Percentiles rank a stretch among this genome's conserved stretches.
Conservation (phyloP, 768 basidiomycete species). For the Lactarius hengduanensis region DNA sequence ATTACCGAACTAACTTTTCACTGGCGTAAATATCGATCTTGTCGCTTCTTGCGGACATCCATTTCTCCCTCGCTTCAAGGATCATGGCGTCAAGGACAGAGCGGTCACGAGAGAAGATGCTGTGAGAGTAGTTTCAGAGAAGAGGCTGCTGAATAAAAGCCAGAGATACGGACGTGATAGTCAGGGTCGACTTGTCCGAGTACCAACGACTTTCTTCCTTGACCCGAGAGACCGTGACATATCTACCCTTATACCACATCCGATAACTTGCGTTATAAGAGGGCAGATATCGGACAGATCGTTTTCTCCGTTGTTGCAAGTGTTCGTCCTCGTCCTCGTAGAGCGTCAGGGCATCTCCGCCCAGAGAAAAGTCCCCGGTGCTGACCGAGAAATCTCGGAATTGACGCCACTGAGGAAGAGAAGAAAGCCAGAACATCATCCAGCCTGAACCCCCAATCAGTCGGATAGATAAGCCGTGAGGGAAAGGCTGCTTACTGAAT, state of each 20-base stretch:
- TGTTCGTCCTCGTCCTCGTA: constrained; percentile 15
- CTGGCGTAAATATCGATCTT: constrained; percentile 46
- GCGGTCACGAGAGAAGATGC: constrained; percentile 23
- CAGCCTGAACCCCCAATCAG: constrained; percentile 45
- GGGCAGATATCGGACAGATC: constrained; percentile 45
- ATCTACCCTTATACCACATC: constrained; percentile 48
- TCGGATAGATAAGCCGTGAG: constrained; percentile 10
- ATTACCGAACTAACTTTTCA: constrained; percentile 37
- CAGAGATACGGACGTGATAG: constrained; percentile 42
- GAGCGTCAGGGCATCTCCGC: constrained; percentile 35
- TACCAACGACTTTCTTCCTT: constrained; percentile 39
- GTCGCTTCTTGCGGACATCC: constrained; percentile 14
- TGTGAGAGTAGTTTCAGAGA: constrained; percentile 11
- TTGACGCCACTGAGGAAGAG: constrained; percentile 57
- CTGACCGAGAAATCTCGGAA: constrained; percentile 54
- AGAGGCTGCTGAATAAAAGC: neutral
- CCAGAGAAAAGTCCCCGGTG: constrained; percentile 43
- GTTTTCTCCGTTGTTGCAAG: constrained; percentile 16
- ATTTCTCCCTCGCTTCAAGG: constrained; percentile 25
- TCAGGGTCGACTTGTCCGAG: constrained; percentile 41
- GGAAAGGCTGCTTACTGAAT: constrained; percentile 45
- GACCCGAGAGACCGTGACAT: constrained; percentile 36
- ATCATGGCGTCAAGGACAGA: constrained; percentile 27
- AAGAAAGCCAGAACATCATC: constrained; percentile 69
- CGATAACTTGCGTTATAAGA: constrained; percentile 40